Evolutionary conservation across 2,329 filamentous ascomycete genomes (phyloP), one percentile per base, ranked within the genome.

Genomic region (Xylaria sp.): DNA sequence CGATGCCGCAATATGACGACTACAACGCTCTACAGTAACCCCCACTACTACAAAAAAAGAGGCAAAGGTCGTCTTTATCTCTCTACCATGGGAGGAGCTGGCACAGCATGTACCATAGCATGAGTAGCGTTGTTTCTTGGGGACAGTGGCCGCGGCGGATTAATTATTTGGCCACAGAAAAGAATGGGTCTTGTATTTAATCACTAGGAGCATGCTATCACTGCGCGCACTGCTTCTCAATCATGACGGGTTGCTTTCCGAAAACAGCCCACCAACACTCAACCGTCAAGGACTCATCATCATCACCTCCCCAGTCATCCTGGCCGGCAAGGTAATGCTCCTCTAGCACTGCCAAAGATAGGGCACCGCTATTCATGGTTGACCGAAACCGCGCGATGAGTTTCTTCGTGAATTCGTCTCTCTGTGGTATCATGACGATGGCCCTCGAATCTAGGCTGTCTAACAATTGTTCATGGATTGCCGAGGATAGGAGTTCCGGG

Each of bases 381-480:
- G 80, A 74, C 43, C 83, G 83, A 68, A 97, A 89, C 12, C 85
- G 81, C 4, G 81, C 76, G 11, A 89, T 82, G 63, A 97, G 87
- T 7, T 76, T 76, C 40, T 83, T 78, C 1, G 87, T 87, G 64
- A 89, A 90, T 8, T 84, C 82, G 65, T 94, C 90, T 38, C 95
- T 84, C 57, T 92, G 81, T 0, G 94, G 94, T 45, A 96, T 87
- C 79, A 96, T 94, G 46, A 95, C 80, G 11, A 97, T 82, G 1
- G 90, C 89, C 37, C 90, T 84, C 1, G 92, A 86, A 28, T 84
- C 78, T 0, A 75, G 59, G 2, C 80, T 81, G 14, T 80, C 77
- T 8, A 83, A 83, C 11, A 97, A 81, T 77, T 93, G 92, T 40
- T 83, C 78, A 9, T 82, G 77, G 46, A 98, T 88, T 14, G 91